Evolutionary conservation across 495 filamentous ascomycete genomes (phyloP).

Genomic region (Hypoxylon fuscum): DNA sequence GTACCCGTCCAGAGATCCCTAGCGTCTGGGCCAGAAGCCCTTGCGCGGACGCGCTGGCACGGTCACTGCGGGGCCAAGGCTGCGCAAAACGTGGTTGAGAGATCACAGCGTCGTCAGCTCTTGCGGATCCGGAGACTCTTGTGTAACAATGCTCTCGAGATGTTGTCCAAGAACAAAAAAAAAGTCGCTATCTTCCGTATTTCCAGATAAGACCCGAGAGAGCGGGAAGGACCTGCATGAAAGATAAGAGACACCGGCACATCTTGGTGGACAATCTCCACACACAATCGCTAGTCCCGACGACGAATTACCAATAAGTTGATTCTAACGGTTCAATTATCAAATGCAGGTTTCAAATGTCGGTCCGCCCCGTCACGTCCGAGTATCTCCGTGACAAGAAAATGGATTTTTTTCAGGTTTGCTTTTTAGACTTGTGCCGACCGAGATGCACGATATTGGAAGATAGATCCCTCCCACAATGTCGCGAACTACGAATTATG

Average conservation of each 20-base stretch:
- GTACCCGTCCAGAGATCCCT: constrained; percentile 22
- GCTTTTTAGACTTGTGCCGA: too few species aligned
- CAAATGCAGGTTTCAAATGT: constrained; percentile 28
- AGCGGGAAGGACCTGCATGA: constrained; percentile 5
- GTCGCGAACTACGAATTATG: too few species aligned
- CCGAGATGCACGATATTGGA: too few species aligned
- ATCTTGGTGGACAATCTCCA: constrained; percentile 31
- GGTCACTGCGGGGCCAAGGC: constrained; percentile 5
- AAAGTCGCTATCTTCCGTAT: neutral
- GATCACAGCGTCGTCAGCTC: constrained; percentile 9
- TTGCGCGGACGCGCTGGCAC: constrained; percentile 7
- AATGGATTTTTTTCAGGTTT: too few species aligned
- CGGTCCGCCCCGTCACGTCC: constrained; percentile 5
- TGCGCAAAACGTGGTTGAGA: constrained; percentile 5
- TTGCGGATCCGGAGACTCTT: constrained; percentile 1
- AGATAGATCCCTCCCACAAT: too few species aligned
- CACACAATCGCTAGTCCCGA: constrained; percentile 22
- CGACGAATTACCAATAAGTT: constrained; percentile 18
- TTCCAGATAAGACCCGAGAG: neutral
- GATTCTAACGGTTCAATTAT: constrained; percentile 21
- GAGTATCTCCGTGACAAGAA: too few species aligned
- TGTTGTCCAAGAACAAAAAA: too few species aligned
- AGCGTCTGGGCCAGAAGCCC: constrained; percentile 19
- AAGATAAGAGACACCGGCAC: constrained; percentile 15
- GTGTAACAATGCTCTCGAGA: constrained; percentile 11